Evolutionary conservation across 208 protist species (phyloP).

Genomic region (Leishmania amazonensis): DNA sequence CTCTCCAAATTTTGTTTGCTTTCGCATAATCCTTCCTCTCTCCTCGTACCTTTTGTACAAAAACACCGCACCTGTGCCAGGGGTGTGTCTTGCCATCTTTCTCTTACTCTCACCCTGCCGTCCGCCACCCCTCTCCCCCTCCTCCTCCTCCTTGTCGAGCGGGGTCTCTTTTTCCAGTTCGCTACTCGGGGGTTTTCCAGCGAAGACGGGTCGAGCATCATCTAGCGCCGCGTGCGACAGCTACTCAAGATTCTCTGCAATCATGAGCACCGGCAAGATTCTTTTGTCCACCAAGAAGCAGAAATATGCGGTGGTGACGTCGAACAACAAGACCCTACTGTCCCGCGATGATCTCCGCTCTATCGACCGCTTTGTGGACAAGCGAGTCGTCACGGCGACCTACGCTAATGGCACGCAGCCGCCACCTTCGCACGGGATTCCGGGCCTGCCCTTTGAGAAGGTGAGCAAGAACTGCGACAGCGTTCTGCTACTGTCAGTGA

Average conservation of each 20-base stretch:
- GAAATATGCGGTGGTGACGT: slow-evolving; percentile 61
- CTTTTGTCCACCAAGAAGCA: slow-evolving; percentile 51
- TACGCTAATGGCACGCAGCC: slow-evolving; percentile 24
- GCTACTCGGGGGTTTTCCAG: neutral
- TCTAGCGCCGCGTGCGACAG: neutral
- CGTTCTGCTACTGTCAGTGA: slow-evolving; percentile 49
- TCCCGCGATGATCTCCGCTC: slow-evolving; percentile 48
- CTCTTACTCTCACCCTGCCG: slow-evolving; percentile 2
- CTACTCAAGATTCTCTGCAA: neutral
- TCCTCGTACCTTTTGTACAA: neutral
- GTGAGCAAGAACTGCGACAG: slow-evolving; percentile 48
- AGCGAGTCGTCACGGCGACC: slow-evolving; percentile 38
- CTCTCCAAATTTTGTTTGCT: neutral
- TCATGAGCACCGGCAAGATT: slow-evolving; percentile 32
- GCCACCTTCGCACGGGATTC: slow-evolving; percentile 53
- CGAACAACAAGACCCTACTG: slow-evolving; percentile 51
- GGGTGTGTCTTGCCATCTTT: slow-evolving; percentile 2
- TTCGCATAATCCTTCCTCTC: neutral
- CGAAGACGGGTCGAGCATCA: neutral
- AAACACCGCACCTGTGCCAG: neutral
- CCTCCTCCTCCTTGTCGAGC: neutral
- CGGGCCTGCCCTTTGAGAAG: slow-evolving; percentile 62
- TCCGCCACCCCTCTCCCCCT: neutral
- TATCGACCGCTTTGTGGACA: slow-evolving; percentile 60
- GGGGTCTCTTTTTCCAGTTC: slow-evolving; percentile 1